These are phyloP conservation scores for Echinosphaeria canescens DNA, from an alignment of 2,329 filamentous ascomycete species.

Conservation along the genomic window DNA sequence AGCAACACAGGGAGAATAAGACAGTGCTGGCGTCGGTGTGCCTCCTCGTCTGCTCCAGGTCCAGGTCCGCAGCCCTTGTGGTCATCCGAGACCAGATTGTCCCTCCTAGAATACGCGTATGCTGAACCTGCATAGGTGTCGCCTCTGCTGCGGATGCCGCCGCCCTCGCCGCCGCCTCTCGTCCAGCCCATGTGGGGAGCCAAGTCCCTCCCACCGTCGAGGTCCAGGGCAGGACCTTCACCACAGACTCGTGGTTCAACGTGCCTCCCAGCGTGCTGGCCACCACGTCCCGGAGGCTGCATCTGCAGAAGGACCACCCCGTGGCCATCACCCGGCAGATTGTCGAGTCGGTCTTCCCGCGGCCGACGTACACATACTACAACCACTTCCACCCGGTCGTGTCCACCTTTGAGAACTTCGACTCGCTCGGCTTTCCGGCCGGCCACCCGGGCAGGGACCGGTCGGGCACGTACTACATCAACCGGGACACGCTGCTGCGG, in stretches of 20 bases:
- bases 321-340: conserved; percentile 78
- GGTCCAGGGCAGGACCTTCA: conserved; percentile 41
- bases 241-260: conserved; percentile 70
- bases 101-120: no score
- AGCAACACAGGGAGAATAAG: no score
- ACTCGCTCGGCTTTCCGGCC: conserved; percentile 76
- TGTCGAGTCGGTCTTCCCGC: conserved; percentile 74
- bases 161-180: not conserved
- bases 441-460: conserved; percentile 75
- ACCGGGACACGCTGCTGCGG: conserved; percentile 59
- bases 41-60: not conserved
- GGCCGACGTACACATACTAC: conserved; percentile 51
- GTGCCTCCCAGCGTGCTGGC: conserved; percentile 53
- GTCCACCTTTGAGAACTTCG: conserved; percentile 73
- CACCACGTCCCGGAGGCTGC: conserved; percentile 57
- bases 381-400: conserved; percentile 70
- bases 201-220: conserved; percentile 16
- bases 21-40: not conserved
- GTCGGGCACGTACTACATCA: conserved; percentile 93
- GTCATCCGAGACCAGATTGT: no score
- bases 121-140: no score
- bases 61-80: no score
- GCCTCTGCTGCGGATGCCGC: no score
- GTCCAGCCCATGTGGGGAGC: not conserved
- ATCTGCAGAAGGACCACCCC: conserved; percentile 80